Evolutionary conservation across 148 eudicot genomes (phyloP).

Genomic region (Vaccinium macrocarpon): DNA sequence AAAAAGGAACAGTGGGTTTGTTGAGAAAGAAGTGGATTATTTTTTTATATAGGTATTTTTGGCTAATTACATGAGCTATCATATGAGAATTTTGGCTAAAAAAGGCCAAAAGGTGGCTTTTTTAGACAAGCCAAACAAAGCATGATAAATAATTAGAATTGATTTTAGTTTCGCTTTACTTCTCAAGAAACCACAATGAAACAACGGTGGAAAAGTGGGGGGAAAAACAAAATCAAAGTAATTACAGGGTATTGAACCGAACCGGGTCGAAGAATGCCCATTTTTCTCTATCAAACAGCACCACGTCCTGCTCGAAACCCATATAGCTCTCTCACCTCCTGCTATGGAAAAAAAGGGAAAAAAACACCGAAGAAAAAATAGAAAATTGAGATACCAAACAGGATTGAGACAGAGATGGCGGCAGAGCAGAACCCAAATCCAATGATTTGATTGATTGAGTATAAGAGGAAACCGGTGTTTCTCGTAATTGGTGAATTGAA

Average conservation of each 20-base stretch:
- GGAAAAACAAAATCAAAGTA: background rate
- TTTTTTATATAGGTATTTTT: background rate
- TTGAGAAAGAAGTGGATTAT: background rate
- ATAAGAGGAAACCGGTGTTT: background rate
- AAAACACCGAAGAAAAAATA: background rate
- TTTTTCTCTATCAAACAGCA: background rate
- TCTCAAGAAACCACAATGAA: background rate
- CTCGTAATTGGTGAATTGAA: background rate
- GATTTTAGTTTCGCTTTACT: background rate
- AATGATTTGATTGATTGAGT: background rate
- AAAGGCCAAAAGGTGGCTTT: background rate
- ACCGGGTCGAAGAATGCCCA: background rate
- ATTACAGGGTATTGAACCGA: background rate
- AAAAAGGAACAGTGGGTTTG: background rate
- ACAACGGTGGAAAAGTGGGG: too few species aligned
- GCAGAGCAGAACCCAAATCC: background rate
- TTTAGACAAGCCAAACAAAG: background rate
- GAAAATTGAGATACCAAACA: background rate
- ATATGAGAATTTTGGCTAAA: background rate
- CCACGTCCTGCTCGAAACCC: background rate
- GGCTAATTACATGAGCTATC: background rate
- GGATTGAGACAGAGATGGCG: background rate
- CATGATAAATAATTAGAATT: background rate
- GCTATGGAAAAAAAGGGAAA: background rate
- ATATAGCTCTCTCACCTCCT: background rate